Conservation (phyloP, 2,329 filamentous ascomycete genomes). For the Rosellinia necatrix region DNA sequence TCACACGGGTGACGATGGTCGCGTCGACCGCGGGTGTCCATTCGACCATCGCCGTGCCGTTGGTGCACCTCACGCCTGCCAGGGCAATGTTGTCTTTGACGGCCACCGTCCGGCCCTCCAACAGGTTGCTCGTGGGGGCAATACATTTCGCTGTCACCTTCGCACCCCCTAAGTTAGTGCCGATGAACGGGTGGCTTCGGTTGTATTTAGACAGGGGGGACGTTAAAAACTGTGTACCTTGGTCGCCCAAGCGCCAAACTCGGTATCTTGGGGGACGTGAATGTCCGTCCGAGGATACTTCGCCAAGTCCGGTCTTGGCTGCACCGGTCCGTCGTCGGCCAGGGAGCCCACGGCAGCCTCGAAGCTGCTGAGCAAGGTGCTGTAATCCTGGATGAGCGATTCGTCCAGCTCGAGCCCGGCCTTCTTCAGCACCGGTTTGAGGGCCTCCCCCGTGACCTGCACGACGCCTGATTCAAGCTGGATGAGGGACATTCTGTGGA, state of each 20-base stretch:
- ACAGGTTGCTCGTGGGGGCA: conserved; percentile 30
- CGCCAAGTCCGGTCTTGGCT: conserved; percentile 32
- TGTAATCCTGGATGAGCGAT: conserved; percentile 28
- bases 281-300: conserved; percentile 38
- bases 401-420: conserved; percentile 31
- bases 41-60: conserved; percentile 47
- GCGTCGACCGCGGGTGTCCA: conserved; percentile 49
- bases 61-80: conserved; percentile 48
- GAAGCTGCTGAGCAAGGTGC: conserved; percentile 28
- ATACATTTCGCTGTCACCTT: conserved; percentile 35
- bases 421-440: conserved; percentile 30
- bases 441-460: conserved; percentile 25
- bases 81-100: conserved; percentile 56
- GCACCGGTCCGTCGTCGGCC: conserved; percentile 29
- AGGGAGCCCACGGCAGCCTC: conserved; percentile 31
- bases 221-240: conserved; percentile 21
- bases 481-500: conserved; percentile 32
- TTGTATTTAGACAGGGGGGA: neutral
- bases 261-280: conserved; percentile 33
- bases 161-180: too few relatives aligned
- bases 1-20: conserved; percentile 47
- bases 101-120: conserved; percentile 48
- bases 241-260: conserved; percentile 35
- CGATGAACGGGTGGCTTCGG: neutral
- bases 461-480: conserved; percentile 1